Evolutionary conservation across 2,329 filamentous ascomycete species (phyloP), one percentile per base, ranked within the genome.

Genomic region (Talaromyces pinophilus): DNA sequence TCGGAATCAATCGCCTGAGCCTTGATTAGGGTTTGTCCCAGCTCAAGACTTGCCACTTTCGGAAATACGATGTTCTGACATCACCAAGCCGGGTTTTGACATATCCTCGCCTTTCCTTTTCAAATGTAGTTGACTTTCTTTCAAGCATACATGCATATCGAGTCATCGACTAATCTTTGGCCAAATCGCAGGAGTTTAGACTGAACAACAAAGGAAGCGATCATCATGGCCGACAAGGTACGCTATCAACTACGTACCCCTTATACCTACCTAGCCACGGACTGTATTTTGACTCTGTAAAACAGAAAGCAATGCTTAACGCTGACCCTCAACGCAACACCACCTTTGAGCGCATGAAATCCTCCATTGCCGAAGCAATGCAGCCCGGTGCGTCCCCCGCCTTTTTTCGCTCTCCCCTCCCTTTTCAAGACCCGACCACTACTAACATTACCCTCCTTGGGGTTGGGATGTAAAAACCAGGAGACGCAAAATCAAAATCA

Each of bases 401-500:
- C 25, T 19, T 19, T 19, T 22, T 33, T 8, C 40, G 3, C 28
- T 48, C 46, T 19, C 38, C 6, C n/a, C 10, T 15, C 17, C 4
- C 13, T 50, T 19, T 33, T 11, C 35, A 25, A 17, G 2, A 25
- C 22, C 19, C 17, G 17, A 13, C 7, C 35, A 38, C 25, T 15
- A 50, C 46, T 50, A 50, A 25, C 46, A 15, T 10, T 13, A n/a
- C n/a, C 8, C n/a, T n/a, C 10, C 3, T 25, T 25, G 25, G 25
- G 25, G 25, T 25, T 22, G 3, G 3, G 8, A n/a, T 17, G 11
- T 7, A 4, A 25, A 30, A 17, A 3, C 30, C 19, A 67, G 67
- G 67, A 46, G 67, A 66, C 57, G 22, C 22, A 40, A 67, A 67
- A 63, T 64, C 22, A 40, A 67, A 67, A 63, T 64, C 67, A 28